Evolutionary conservation across 805 yeast species (phyloP).

Genomic region (Isabelozyma heimii): DNA sequence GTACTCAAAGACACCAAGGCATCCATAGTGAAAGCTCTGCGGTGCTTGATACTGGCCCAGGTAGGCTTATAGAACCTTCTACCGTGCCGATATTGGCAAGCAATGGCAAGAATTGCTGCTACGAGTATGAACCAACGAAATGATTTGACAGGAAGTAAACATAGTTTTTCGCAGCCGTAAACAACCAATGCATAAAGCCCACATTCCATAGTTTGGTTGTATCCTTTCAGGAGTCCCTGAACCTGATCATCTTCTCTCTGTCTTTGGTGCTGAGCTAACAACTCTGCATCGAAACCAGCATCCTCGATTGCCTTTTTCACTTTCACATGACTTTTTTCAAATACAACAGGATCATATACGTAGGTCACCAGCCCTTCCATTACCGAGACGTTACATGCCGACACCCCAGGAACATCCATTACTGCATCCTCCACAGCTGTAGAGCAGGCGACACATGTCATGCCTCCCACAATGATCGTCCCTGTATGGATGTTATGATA

Average conservation of each 20-base stretch:
- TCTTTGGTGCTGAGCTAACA: not conserved
- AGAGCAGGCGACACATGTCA: conserved; percentile 4
- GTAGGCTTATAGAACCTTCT: conserved; percentile 3
- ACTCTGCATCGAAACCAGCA: conserved; percentile 2
- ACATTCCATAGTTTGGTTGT: not conserved
- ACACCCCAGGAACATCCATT: conserved; percentile 2
- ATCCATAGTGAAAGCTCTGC: conserved; percentile 5
- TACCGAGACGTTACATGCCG: conserved; percentile 5
- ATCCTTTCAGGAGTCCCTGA: not conserved
- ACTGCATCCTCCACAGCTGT: conserved; percentile 2
- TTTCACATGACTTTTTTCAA: not conserved
- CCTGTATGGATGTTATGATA: conserved; percentile 3
- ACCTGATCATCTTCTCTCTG: not conserved
- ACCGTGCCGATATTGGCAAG: conserved; percentile 1
- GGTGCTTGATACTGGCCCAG: conserved; percentile 4
- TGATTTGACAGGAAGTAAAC: not conserved
- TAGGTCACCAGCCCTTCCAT: conserved; percentile 1
- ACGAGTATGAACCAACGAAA: conserved; percentile 1
- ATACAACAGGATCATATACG: conserved; percentile 5
- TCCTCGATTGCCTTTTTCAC: conserved; percentile 3
- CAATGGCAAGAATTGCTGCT: conserved; percentile 1
- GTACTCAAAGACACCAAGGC: conserved; percentile 6
- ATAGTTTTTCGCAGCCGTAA: conserved; percentile 1
- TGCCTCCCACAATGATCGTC: conserved; percentile 2
- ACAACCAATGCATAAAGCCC: conserved; percentile 2